These are phyloP conservation scores for Flaveria brownii DNA, from an alignment of 129 eudicot species.

Conservation along the genomic window DNA sequence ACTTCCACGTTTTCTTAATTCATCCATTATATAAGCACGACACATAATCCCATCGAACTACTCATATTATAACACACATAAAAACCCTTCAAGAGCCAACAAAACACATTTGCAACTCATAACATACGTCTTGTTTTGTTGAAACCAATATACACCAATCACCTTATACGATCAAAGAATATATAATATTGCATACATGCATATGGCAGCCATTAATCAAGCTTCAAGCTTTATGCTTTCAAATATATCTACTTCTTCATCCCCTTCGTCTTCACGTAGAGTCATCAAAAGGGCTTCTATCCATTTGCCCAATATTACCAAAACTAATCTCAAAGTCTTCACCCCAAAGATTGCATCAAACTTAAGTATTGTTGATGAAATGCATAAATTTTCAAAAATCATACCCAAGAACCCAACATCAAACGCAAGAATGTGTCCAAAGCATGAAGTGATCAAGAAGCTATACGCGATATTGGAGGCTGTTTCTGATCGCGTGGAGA, in stretches of 20 bases:
- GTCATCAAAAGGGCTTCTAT: slow-evolving; percentile 24
- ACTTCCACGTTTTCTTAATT: neutral
- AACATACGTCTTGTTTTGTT: neutral
- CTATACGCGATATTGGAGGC: slow-evolving; percentile 47
- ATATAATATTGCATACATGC: neutral
- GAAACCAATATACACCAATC: too few relatives aligned
- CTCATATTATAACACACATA: slow-evolving; percentile 17
- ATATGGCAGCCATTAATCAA: slow-evolving; percentile 37
- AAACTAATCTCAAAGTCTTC: slow-evolving; percentile 10
- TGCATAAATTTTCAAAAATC: slow-evolving; percentile 22
- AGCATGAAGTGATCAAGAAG: slow-evolving; percentile 38
- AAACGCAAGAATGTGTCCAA: neutral
- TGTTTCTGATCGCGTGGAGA: slow-evolving; percentile 53
- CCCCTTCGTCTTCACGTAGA: slow-evolving; percentile 30
- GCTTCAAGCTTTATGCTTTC: slow-evolving; percentile 27
- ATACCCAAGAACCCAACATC: slow-evolving; percentile 11
- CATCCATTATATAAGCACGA: slow-evolving; percentile 12
- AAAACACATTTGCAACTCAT: neutral
- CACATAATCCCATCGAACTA: neutral
- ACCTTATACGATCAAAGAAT: neutral
- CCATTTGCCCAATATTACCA: slow-evolving; percentile 34
- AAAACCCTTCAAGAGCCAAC: slow-evolving; percentile 3
- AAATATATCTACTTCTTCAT: neutral
- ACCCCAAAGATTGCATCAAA: slow-evolving; percentile 32
- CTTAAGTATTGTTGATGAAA: slow-evolving; percentile 32